These are phyloP conservation scores for Diversispora epigaea DNA, from an alignment of 192 early-diverging fungal genomes.

Conservation along the genomic window DNA sequence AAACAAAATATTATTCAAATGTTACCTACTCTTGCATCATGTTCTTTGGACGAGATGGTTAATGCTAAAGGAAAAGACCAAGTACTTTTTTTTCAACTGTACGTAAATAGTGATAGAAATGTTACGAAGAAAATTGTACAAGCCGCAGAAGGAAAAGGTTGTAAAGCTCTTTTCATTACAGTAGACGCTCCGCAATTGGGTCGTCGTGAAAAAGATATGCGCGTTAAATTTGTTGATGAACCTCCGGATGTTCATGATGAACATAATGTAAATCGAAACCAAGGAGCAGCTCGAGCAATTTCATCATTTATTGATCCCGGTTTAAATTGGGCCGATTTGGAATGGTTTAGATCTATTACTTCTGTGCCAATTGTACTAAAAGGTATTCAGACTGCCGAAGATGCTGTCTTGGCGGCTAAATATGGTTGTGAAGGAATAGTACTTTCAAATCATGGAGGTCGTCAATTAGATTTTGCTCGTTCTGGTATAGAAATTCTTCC, in stretches of 20 bases:
- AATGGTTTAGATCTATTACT: constrained; percentile 85
- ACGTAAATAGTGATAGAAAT: constrained; percentile 71
- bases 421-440: constrained; percentile 82
- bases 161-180: constrained; percentile 76
- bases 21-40: constrained; percentile 77
- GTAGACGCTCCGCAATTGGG: constrained; percentile 80
- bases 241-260: constrained; percentile 39
- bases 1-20: constrained; percentile 66
- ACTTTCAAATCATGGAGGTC: constrained; percentile 95
- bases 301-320: constrained; percentile 78
- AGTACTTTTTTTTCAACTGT: constrained; percentile 77
- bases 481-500: constrained; percentile 79
- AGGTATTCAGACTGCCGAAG: constrained; percentile 87
- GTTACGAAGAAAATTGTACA: constrained; percentile 66
- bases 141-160: constrained; percentile 73
- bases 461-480: constrained; percentile 82
- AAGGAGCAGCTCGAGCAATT: constrained; percentile 71
- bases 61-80: constrained; percentile 44
- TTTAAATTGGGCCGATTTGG: constrained; percentile 84
- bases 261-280: constrained; percentile 41
- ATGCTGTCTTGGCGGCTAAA: constrained; percentile 81
- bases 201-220: constrained; percentile 78
- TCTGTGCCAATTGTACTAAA: constrained; percentile 88
- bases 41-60: constrained; percentile 65
- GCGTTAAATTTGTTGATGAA: constrained; percentile 60